These are phyloP conservation scores for Candida succiphila DNA, from an alignment of 805 yeast genomes.

Conservation along the genomic window DNA sequence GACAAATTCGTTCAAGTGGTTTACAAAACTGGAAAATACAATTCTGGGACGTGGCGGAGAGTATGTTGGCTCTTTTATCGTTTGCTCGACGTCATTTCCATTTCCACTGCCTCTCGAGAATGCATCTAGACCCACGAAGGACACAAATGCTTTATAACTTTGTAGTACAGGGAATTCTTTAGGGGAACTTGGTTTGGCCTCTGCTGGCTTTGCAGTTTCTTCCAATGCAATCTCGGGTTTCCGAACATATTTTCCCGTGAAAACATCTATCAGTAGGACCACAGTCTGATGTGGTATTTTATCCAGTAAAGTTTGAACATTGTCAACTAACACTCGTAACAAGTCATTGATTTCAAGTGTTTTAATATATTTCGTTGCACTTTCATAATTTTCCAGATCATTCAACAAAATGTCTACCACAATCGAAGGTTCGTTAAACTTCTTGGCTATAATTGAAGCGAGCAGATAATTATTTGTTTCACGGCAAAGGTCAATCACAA, in stretches of 20 bases:
- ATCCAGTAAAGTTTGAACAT: constrained; percentile 54
- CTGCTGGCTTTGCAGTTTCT: constrained; percentile 1
- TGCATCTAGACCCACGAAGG: constrained; percentile 27
- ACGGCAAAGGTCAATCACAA: constrained; percentile 59
- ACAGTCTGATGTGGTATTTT: constrained; percentile 73
- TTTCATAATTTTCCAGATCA: constrained; percentile 50
- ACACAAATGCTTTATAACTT: constrained; percentile 49
- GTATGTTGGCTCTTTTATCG: constrained; percentile 62
- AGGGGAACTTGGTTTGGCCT: background rate
- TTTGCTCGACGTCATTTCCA: constrained; percentile 4
- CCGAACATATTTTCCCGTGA: constrained; percentile 75
- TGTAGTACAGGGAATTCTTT: constrained; percentile 15
- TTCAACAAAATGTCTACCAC: constrained; percentile 69
- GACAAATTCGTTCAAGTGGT: constrained; percentile 81
- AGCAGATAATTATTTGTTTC: constrained; percentile 59
- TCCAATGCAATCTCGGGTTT: constrained; percentile 8
- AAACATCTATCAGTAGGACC: constrained; percentile 70
- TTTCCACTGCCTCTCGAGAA: background rate
- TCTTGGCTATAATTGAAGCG: constrained; percentile 62
- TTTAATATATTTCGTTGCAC: constrained; percentile 55
- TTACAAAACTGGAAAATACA: constrained; percentile 79
- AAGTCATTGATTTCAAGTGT: constrained; percentile 71
- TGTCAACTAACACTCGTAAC: constrained; percentile 45
- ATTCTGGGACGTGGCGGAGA: constrained; percentile 87
- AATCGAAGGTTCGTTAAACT: constrained; percentile 59